Base-by-base conservation (phyloP, 345 rosid genomes). In the Rhodamnia rubescens region DNA sequence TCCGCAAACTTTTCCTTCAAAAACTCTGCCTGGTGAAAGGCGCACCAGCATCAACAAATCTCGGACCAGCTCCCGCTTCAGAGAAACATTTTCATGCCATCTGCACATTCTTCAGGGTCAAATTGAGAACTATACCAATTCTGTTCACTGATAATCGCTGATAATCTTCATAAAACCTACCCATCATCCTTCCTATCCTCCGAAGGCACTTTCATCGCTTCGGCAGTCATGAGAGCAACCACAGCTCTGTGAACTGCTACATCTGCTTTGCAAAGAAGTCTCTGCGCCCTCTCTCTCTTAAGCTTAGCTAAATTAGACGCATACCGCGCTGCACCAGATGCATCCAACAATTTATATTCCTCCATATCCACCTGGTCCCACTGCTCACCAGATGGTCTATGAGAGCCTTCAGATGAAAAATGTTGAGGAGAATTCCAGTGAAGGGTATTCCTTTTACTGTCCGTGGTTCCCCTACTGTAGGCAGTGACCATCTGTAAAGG, bases 231-330 rank as follows among this genome's bases (percentile, higher is more conserved):
- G 86, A 95, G 93, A 85, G 98, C 94, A 88, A 90, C 93, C 88
- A 94, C 95, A 84, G 99, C 99, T 91, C 92, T 97, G 93, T 96
- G 98, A 84, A 96, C 92, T 36, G 96, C 96, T 85, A 96, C 86
- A 89, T 96, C 99, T 85, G 99, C 99, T 89, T 87, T 90, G 88
- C 90, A 91, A 69, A 95, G 90, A 91, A 95, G 87, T 85, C 92
- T 95, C 91, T 92, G 94, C 53, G 99, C 98, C 86, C 83, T 94
- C 85, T 95, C 98, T 91, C 94, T 91, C 92, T 97, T 97, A 81
- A 91, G 84, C 89, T 92, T 96, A 83, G 99, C 98, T 86, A 91
- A 57, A 53, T 89, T 89, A 22, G 84, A 89, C 14, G 99, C 98
- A 75, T 92, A 93, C 86, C 87, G 90, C 49, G 98, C 99, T n/a